Base-by-base conservation (phyloP, 257 asterid species). In the Avicennia marina region DNA sequence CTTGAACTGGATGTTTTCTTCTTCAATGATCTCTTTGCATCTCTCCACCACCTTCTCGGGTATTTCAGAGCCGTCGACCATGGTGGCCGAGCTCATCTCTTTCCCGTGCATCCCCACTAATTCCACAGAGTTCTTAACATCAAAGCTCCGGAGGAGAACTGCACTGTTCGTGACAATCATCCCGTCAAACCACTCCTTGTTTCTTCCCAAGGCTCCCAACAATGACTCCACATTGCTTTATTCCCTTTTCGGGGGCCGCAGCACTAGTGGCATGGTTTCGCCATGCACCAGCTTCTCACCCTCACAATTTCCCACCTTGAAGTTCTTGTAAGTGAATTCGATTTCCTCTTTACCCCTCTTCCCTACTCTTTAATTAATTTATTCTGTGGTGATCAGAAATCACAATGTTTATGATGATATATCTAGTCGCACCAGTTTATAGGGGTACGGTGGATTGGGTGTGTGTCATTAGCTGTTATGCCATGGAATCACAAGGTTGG, bases 1-100 rank as follows among this genome's bases (percentile, higher is more conserved):
- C 68, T 78, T 87, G 85, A 84, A 87, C 33, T 87, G 96, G 22
- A 87, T 87, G 71, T 94, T 87, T 57, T 87, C 96, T 61, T 87
- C 96, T 65, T 84, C 96, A 39, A 87, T 84, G 13, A 87, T 87
- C 70, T 87, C 85, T 46, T 41, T 91, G 60, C 94, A 79, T 47
- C 89, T 76, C 74, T 78, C 81, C 50, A 81, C 96, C 0, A 84
- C 44, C 7, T 72, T 2, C 16, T 24, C 48, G 0, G 89, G 85
- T 55, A 87, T 81, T 65, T 81, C 85, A 0, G 78, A 65, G 9
- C 94, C 96, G 55, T 87, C 96, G 0, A 87, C 87, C 91, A 84
- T 80, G 0, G 68, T 68, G 13, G 96, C 81, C 0, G 96, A 84
- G 81, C 96, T 87, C 50, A 78, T 67, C 49, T 87, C 94, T 76